Evolutionary conservation across 345 rosid genomes (phyloP), one percentile per base, ranked within the genome.

Genomic region (Eucalyptus sideroxylon): DNA sequence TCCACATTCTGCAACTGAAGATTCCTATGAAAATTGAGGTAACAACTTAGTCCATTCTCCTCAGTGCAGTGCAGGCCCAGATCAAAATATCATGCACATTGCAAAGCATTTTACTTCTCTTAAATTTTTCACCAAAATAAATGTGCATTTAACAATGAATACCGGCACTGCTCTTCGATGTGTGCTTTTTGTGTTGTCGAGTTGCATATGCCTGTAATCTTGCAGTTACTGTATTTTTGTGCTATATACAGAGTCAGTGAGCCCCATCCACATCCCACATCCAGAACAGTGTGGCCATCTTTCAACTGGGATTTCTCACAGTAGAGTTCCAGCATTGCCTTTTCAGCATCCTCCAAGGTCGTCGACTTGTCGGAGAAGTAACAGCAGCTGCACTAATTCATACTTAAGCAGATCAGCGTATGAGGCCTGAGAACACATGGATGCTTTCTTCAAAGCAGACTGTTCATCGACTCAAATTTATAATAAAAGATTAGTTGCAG

Each of bases 241-340:
- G 99, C 99, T 87, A 95, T 94, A 93, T 95, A 94, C 86, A 96
- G 89, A 91, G 94, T 92, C 50, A 98, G 95, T 50, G 99, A 96
- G 3, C 99, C 99, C 99, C 99, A 95, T 3, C 99, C 99, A 91
- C 99, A 96, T 53, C 99, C 99, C 50, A 95, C 92, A 88, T 96
- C 99, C 90, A 98, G 98, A 86, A 98, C 94, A 42, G 92, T 92
- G 45, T 94, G 98, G 11, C 99, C 98, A 90, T 98, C 97, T 92
- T 94, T 93, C 62, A 98, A 89, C 87, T 93, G 90, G 21, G 97
- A 93, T 91, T 96, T 95, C 93, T 94, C 90, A 82, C 99, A 96
- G 67, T 95, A 97, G 12, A 96, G 89, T 92, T 95, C 95, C 93
- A 96, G 50, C 96, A 93, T 95, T 37, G 95, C 95, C 91, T 94